Conservation (phyloP, 2,329 filamentous ascomycete species). For the Xylaria polymorpha region DNA sequence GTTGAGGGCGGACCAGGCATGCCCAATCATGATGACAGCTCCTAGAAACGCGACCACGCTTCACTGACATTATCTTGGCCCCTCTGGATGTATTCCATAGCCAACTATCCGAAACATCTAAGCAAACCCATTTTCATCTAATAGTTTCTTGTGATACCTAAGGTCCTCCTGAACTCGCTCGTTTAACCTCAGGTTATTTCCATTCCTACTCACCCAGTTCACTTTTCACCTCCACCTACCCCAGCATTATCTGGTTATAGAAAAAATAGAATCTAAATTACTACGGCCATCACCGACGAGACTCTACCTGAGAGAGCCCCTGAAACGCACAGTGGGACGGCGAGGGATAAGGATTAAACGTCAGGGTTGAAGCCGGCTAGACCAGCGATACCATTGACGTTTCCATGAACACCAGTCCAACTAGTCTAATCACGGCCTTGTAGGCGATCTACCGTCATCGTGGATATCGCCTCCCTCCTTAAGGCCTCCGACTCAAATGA, state of each 20-base stretch:
- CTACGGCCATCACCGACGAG: constrained; percentile 35
- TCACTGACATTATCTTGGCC: constrained; percentile 52
- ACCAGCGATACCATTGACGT: constrained; percentile 38
- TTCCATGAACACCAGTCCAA: constrained; percentile 51
- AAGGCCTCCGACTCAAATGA: constrained; percentile 80
- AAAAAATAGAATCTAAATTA: constrained; percentile 24
- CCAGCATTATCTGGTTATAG: constrained; percentile 28
- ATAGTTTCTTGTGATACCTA: constrained; percentile 40
- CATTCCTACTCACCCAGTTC: constrained; percentile 18
- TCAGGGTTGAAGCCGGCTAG: constrained; percentile 37
- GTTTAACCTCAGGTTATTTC: constrained; percentile 38
- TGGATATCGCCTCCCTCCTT: constrained; percentile 95
- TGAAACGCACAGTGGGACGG: constrained; percentile 31
- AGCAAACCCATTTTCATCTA: constrained; percentile 42
- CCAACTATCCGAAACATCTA: constrained; percentile 43
- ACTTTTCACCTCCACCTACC: constrained; percentile 18
- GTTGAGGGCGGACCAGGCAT: constrained; percentile 51
- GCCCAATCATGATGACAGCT: constrained; percentile 60
- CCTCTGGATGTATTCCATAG: constrained; percentile 42
- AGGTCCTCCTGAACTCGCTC: constrained; percentile 38
- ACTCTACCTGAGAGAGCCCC: constrained; percentile 33
- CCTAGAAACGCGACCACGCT: constrained; percentile 57
- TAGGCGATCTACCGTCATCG: constrained; percentile 70
- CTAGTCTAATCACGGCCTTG: constrained; percentile 50
- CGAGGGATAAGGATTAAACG: constrained; percentile 25